A percentile compares a stretch with the other conserved stretches of the same genome.
Evolutionary conservation across 257 asterid genomes (phyloP).

Genomic region (Datura wrightii): DNA sequence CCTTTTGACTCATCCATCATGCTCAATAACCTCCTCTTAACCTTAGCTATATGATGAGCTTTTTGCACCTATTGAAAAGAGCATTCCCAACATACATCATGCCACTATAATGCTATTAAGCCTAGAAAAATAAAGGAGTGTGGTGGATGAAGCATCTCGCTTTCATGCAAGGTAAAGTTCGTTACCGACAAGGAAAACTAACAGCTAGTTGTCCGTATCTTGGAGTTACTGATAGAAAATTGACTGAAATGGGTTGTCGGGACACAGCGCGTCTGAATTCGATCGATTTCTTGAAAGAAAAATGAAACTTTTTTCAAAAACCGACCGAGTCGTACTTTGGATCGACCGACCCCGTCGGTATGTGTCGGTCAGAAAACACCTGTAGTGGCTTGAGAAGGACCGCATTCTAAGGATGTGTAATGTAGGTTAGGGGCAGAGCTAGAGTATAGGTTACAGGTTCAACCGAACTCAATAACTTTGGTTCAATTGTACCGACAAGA

Average conservation of each 20-base stretch:
- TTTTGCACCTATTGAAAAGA: background rate
- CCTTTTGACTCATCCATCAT: background rate
- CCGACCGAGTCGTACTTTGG: too few species aligned
- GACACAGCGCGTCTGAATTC: background rate
- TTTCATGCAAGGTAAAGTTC: background rate
- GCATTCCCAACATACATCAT: background rate
- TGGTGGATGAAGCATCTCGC: background rate
- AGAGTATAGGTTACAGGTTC: background rate
- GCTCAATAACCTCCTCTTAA: background rate
- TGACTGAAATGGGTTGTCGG: background rate
- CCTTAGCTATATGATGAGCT: constrained; percentile 7
- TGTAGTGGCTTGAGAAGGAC: background rate
- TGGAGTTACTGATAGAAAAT: background rate
- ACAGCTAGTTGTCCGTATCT: too few species aligned
- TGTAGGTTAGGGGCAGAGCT: background rate
- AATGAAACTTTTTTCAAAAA: too few species aligned
- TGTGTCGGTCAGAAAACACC: background rate
- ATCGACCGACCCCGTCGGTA: too few species aligned
- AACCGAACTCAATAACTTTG: background rate
- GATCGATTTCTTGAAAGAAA: background rate
- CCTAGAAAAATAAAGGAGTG: background rate
- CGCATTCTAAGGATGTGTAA: background rate
- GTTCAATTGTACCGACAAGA: background rate
- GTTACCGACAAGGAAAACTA: too few species aligned
- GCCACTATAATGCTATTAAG: background rate